Conservation (phyloP, 73 alveolate species). For the Stentor coeruleus region DNA sequence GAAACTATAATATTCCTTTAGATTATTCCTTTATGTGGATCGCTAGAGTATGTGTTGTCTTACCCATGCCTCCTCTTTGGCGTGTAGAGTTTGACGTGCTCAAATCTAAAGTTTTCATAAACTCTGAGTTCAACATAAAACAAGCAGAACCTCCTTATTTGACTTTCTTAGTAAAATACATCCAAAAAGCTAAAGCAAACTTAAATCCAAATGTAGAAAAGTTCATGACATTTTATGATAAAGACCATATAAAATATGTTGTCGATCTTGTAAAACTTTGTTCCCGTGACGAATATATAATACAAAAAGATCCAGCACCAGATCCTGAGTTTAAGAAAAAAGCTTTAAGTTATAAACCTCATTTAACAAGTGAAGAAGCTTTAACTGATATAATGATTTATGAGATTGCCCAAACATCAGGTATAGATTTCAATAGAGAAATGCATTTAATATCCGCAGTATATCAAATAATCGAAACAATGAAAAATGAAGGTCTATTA, state of each 20-base stretch:
- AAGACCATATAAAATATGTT: background rate
- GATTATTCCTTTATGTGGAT: slow-evolving; percentile 12
- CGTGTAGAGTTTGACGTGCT: background rate
- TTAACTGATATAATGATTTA: slow-evolving; percentile 8
- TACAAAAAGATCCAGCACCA: background rate
- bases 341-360: background rate
- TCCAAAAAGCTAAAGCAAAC: background rate
- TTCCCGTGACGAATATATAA: background rate
- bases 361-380: background rate
- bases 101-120: background rate
- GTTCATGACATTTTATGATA: slow-evolving; percentile 15
- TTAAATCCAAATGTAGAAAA: background rate
- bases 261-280: background rate
- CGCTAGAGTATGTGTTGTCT: slow-evolving; percentile 19
- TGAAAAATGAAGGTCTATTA: background rate
- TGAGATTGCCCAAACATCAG: slow-evolving; percentile 7
- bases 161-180: background rate
- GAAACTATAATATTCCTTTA: background rate
- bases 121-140: background rate
- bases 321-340: slow-evolving; percentile 13
- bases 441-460: slow-evolving; percentile 1
- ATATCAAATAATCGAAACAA: background rate
- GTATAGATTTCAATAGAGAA: background rate
- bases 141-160: background rate
- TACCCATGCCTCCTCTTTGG: slow-evolving; percentile 27